These are phyloP conservation scores for Linnemannia elongata DNA, from an alignment of 192 early-diverging fungal species.

Conservation along the genomic window DNA sequence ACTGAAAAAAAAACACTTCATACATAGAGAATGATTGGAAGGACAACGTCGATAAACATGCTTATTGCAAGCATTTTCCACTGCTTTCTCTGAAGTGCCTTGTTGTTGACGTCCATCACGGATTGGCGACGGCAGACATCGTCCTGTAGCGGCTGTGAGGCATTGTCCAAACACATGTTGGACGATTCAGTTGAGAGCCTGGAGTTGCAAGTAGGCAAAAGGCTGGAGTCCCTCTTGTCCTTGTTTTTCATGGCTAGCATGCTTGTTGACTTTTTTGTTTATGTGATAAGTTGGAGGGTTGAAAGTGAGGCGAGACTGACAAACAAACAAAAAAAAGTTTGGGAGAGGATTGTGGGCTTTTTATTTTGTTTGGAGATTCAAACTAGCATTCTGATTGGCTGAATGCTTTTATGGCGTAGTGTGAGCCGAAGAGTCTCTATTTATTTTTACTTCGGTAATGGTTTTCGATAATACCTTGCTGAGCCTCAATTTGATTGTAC, in stretches of 20 bases:
- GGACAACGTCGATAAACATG: constrained; percentile 29
- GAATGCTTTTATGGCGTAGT: neutral
- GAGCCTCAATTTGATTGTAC: constrained; percentile 2
- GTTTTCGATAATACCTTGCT: constrained; percentile 8
- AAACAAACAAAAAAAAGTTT: constrained; percentile 17
- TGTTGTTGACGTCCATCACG: constrained; percentile 20
- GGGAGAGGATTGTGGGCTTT: neutral
- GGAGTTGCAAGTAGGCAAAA: constrained; percentile 18
- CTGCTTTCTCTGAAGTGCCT: constrained; percentile 24
- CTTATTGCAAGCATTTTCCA: constrained; percentile 18
- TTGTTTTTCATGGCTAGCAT: constrained; percentile 18
- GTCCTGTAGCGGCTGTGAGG: constrained; percentile 24
- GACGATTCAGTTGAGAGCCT: constrained; percentile 13
- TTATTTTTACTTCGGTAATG: constrained; percentile 2
- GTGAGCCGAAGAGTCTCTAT: neutral
- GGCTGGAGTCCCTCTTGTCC: constrained; percentile 18
- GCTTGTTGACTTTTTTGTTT: constrained; percentile 18
- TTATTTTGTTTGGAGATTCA: constrained; percentile 8
- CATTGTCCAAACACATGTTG: constrained; percentile 12
- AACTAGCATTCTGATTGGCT: constrained; percentile 4
- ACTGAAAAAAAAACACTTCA: constrained; percentile 10
- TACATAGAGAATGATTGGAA: constrained; percentile 37
- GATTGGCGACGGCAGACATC: constrained; percentile 12
- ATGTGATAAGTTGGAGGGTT: constrained; percentile 12
- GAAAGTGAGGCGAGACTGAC: constrained; percentile 15